These are phyloP conservation scores for Colletotrichum cuscutae DNA, from an alignment of 2,329 filamentous ascomycete species.

Conservation along the genomic window DNA sequence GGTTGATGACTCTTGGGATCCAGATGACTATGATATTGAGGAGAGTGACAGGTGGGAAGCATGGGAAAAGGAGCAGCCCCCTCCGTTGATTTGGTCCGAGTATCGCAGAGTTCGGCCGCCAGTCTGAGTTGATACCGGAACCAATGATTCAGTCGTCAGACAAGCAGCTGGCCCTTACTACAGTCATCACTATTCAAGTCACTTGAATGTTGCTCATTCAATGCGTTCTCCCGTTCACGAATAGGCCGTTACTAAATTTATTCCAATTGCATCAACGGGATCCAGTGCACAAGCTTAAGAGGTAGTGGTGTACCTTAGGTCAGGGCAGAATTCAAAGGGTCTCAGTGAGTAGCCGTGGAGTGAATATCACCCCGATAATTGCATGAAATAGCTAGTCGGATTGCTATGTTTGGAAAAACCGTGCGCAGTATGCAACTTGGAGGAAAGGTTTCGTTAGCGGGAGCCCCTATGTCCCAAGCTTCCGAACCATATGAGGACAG, in stretches of 20 bases:
- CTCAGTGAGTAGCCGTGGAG: constrained; percentile 3
- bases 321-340: not conserved
- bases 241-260: accelerated
- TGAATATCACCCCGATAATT: constrained; percentile 5
- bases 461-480: not conserved
- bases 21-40: accelerated
- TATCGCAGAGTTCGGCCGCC: constrained; percentile 10
- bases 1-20: not conserved
- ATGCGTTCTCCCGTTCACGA: no score
- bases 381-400: constrained; percentile 7
- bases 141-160: not conserved
- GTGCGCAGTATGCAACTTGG: not conserved
- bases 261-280: no score
- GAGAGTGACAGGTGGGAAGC: accelerated
- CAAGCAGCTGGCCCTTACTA: not conserved
- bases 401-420: constrained; percentile 11
- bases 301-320: no score
- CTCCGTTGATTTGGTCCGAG: constrained; percentile 22
- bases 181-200: not conserved
- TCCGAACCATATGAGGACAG: not conserved
- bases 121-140: not conserved
- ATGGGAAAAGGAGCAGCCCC: not conserved
- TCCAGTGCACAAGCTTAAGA: no score
- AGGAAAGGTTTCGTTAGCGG: not conserved
- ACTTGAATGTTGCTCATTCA: not conserved